Evolutionary conservation across 2,329 filamentous ascomycete genomes (phyloP), one percentile per base, ranked within the genome.

Genomic region (Chaetothyriales sp.): DNA sequence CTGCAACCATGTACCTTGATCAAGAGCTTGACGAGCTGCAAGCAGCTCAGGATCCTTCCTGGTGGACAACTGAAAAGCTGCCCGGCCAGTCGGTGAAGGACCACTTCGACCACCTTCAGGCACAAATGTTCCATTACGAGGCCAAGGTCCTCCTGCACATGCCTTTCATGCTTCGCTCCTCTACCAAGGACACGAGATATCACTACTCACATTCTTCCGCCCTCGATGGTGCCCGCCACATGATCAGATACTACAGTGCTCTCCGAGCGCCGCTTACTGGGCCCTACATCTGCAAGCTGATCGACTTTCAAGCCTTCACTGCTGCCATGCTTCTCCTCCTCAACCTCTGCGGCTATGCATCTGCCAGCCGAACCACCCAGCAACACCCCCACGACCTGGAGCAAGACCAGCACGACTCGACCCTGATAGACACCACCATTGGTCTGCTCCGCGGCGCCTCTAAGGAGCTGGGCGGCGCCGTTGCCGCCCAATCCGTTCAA

Each of bases 261-360:
- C 52, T 70, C 5, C 64, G 68, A 49, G 58, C 59, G 18, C 51
- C 49, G 18, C 45, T 51, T 5, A 58, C 58, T 15, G 62, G 61
- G 10, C 60, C 66, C 5, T 66, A 68, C 46, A 59, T 69, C 8
- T 73, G 72, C 60, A 72, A 73, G 44, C 55, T 73, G 36, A 63
- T 70, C 46, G 73, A 76, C 53, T 75, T 75, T 47, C 62, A 70
- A 48, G 66, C 66, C 1, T 75, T 75, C 53, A 72, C 64, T 1
- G 66, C 68, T 3, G 66, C 70, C 12, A 66, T 73, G 56, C 61
- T 73, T 1, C 55, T 76, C 3, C 58, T 70, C 2, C 59, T 73
- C 32, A 68, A 73, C 49, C 55, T 73, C 12, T 60, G 71, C 19
- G 65, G 65, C n/a, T 63, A 63, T 43, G 32, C 32, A 39, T 39